Percentiles rank a stretch among this genome's conserved stretches.
Evolutionary conservation across 257 asterid genomes (phyloP).

Genomic region (Solanum boliviense): DNA sequence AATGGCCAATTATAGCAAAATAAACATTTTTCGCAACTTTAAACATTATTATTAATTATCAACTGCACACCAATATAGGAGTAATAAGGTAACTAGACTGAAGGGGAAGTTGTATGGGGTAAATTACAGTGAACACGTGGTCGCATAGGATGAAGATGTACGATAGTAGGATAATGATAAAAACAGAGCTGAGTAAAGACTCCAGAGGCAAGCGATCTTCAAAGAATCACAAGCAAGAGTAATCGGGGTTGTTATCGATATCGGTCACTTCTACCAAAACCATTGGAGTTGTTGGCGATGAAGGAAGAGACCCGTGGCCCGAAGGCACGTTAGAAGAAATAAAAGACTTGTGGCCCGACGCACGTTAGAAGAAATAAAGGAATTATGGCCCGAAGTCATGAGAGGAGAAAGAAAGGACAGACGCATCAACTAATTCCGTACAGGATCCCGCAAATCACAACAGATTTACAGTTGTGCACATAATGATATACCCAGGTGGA

Average conservation of each 20-base stretch:
- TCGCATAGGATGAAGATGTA: not conserved
- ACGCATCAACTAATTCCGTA: not conserved
- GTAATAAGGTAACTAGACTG: not conserved
- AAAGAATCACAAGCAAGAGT: not conserved
- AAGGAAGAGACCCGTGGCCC: not conserved
- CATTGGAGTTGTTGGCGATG: not conserved
- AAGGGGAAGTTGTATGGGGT: not conserved
- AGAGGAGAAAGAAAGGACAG: not conserved
- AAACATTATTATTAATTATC: not conserved
- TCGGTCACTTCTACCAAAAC: not conserved
- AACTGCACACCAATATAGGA: not conserved
- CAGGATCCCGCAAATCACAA: not conserved
- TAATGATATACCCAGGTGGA: not conserved
- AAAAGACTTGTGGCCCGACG: not conserved
- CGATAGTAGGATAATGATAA: not conserved
- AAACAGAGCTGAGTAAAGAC: not conserved
- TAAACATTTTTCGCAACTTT: not conserved
- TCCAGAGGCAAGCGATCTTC: not conserved
- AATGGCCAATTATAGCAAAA: not conserved
- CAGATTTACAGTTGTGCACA: not conserved
- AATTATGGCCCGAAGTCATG: not conserved
- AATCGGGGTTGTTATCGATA: not conserved
- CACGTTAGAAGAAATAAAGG: not conserved
- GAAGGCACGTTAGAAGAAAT: not conserved
- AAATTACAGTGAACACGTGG: not conserved